These are phyloP conservation scores for Corymbia citriodora DNA, from an alignment of 441 rosid species.

Conservation along the genomic window DNA sequence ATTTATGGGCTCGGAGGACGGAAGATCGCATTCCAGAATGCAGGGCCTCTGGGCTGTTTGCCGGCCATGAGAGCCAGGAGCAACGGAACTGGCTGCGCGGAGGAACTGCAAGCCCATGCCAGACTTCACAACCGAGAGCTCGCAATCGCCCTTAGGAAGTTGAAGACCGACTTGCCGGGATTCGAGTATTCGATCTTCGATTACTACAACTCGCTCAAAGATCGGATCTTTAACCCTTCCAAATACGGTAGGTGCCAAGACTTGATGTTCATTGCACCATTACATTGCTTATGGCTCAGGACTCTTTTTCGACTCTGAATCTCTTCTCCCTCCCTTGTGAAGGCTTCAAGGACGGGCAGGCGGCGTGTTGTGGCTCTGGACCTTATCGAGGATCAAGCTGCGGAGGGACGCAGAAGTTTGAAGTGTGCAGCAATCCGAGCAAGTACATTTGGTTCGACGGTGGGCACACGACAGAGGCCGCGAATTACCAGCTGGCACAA, in stretches of 20 bases:
- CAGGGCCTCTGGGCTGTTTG: neutral
- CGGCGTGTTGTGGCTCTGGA: neutral
- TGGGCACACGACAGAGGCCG: neutral
- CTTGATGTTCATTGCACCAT: neutral
- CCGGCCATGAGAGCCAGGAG: neutral
- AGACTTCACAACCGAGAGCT: neutral
- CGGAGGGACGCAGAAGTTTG: neutral
- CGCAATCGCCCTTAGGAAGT: neutral
- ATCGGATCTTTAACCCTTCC: neutral
- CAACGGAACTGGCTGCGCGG: neutral
- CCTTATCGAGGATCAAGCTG: neutral
- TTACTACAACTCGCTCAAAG: neutral
- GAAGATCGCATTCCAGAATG: neutral
- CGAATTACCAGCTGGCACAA: neutral
- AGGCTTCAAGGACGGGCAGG: conserved; percentile 2
- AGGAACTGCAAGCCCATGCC: neutral
- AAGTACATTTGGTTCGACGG: neutral
- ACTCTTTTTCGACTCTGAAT: neutral
- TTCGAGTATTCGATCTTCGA: neutral
- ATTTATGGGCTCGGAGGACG: neutral
- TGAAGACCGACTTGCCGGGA: neutral
- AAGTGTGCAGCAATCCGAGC: neutral
- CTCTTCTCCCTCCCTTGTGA: neutral
- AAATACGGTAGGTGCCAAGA: neutral
- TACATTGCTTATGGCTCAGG: neutral